Percentiles rank a stretch among this genome's conserved stretches.
Evolutionary conservation across 139 green algal genomes (phyloP).

Genomic region (Chlorella sp.): DNA sequence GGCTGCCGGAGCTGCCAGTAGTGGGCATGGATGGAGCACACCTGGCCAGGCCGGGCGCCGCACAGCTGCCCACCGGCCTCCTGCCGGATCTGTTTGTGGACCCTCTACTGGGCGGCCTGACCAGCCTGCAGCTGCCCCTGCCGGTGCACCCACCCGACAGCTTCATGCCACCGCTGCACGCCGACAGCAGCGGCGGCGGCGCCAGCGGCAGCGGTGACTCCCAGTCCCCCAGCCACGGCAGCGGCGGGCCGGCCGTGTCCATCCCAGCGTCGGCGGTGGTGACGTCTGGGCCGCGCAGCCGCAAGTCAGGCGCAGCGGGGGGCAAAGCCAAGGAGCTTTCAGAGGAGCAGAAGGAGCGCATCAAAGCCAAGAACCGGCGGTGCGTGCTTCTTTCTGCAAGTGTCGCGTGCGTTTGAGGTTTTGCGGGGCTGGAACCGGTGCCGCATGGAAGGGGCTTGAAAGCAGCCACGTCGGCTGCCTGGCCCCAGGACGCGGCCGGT

Average conservation of each 20-base stretch:
- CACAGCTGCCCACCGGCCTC: too few relatives aligned
- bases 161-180: neutral
- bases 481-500: too few relatives aligned
- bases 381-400: neutral
- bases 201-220: neutral
- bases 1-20: too few relatives aligned
- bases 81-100: constrained; percentile 9
- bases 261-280: neutral
- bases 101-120: neutral
- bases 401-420: too few relatives aligned
- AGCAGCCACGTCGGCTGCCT: too few relatives aligned
- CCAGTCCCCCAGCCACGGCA: neutral
- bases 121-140: neutral
- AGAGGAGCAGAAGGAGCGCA: constrained; percentile 33
- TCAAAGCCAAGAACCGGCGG: constrained; percentile 31
- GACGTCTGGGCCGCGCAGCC: neutral
- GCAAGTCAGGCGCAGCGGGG: neutral
- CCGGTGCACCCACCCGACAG: neutral
- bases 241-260: neutral
- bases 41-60: too few relatives aligned
- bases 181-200: neutral
- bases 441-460: too few relatives aligned
- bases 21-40: too few relatives aligned
- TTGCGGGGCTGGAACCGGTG: too few relatives aligned
- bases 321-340: constrained; percentile 8